phyloP scores from a whole-genome alignment of 495 filamentous ascomycete genomes.

The Rostrohypoxylon terebratum region DNA sequence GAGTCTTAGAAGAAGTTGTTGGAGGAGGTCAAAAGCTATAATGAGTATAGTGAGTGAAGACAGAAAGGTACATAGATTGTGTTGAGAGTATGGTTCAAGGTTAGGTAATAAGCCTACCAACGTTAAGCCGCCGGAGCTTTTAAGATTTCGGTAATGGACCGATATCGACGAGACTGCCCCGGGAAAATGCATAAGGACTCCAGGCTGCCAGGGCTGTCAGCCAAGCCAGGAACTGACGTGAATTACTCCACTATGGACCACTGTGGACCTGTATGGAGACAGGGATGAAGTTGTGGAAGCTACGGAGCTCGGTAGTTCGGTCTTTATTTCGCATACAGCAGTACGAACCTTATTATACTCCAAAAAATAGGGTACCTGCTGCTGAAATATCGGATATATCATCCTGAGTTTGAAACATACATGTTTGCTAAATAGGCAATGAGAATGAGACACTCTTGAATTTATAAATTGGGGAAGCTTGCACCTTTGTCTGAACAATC shows the following conservation, averaged over 20 bases:
- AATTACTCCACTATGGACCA: constrained; percentile 12
- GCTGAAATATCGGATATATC: too few species aligned
- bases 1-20: background rate
- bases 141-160: constrained; percentile 33
- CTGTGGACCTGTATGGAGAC: background rate
- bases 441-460: background rate
- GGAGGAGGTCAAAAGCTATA: background rate
- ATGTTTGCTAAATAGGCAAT: background rate
- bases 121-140: constrained; percentile 33
- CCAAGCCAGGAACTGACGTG: constrained; percentile 39
- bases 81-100: background rate
- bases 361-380: constrained; percentile 7
- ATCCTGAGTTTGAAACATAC: background rate
- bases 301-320: constrained; percentile 27
- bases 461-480: background rate
- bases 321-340: constrained; percentile 13
- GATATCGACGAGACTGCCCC: constrained; percentile 20
- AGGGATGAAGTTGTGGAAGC: constrained; percentile 6
- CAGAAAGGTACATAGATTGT: constrained; percentile 8
- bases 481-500: background rate
- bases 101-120: constrained; percentile 38
- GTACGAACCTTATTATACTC: background rate
- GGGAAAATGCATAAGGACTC: constrained; percentile 40
- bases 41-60: constrained; percentile 2
- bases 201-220: too few species aligned